These are phyloP conservation scores for Suhomyces sp. DNA, from an alignment of 805 yeast genomes.

Conservation along the genomic window DNA sequence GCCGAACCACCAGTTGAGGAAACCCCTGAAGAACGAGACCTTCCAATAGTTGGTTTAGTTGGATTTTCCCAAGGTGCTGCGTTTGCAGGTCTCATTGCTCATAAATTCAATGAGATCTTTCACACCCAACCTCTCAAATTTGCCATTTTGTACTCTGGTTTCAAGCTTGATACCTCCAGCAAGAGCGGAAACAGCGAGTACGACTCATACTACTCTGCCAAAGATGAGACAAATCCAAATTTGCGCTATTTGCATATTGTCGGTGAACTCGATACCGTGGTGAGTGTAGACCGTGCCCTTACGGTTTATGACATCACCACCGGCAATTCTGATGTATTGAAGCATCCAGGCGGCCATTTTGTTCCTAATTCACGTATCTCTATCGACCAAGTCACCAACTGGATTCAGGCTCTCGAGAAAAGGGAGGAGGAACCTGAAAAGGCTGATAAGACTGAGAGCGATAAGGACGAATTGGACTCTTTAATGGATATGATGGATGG, in stretches of 20 bases:
- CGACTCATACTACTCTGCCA: constrained; percentile 21
- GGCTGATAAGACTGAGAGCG: constrained; percentile 13
- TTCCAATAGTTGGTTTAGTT: constrained; percentile 80
- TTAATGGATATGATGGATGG: constrained; percentile 40
- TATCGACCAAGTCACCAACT: constrained; percentile 39
- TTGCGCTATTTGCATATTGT: constrained; percentile 61
- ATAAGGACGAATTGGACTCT: constrained; percentile 27
- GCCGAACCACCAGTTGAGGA: constrained; percentile 16
- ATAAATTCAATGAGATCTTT: constrained; percentile 53
- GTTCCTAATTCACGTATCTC: constrained; percentile 78
- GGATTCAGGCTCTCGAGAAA: constrained; percentile 28
- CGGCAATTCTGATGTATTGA: constrained; percentile 55
- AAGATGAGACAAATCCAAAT: constrained; percentile 19
- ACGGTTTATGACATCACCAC: constrained; percentile 44
- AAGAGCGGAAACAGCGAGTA: constrained; percentile 25
- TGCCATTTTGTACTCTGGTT: constrained; percentile 74
- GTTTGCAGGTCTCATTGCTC: constrained; percentile 66
- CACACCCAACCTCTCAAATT: constrained; percentile 56
- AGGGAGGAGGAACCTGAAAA: constrained; percentile 12
- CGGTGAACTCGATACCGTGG: constrained; percentile 87
- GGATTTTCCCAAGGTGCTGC: constrained; percentile 98
- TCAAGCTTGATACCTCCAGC: constrained; percentile 29
- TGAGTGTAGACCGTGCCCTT: constrained; percentile 67
- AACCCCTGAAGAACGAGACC: constrained; percentile 14
- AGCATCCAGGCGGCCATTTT: constrained; percentile 96